These are phyloP conservation scores for Neonectria coccinea DNA, from an alignment of 2,329 filamentous ascomycete species.

Conservation along the genomic window DNA sequence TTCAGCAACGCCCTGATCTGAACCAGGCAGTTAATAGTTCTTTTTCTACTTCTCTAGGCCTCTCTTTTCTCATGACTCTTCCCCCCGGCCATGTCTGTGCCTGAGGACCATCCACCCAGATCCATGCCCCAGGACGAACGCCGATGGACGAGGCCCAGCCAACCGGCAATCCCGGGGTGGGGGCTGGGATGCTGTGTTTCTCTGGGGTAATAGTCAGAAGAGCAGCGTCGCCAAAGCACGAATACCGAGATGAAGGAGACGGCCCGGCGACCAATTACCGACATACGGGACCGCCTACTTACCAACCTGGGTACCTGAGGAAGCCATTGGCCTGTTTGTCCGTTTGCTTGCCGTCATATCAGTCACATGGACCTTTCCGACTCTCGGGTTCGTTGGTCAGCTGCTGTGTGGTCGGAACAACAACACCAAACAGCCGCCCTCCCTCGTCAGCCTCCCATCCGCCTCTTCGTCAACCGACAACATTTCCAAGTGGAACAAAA, in stretches of 20 bases:
- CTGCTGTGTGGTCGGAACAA: background rate
- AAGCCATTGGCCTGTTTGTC: background rate
- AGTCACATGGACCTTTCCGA: background rate
- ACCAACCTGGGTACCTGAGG: background rate
- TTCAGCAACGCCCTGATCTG: background rate
- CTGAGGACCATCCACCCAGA: background rate
- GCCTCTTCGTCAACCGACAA: background rate
- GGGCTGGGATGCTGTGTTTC: conserved; percentile 22
- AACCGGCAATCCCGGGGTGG: conserved; percentile 9
- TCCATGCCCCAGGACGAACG: conserved; percentile 15
- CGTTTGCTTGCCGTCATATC: background rate
- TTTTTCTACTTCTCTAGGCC: background rate
- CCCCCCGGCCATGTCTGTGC: background rate
- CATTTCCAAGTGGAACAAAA: background rate
- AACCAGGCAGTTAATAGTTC: background rate
- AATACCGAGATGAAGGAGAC: conserved; percentile 10
- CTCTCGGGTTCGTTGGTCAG: conserved; percentile 1
- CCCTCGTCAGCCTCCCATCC: background rate
- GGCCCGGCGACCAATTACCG: conserved; percentile 18
- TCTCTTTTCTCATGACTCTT: background rate
- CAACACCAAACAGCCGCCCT: background rate
- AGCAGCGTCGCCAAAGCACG: conserved; percentile 1
- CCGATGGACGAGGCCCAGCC: conserved; percentile 12
- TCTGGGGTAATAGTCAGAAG: conserved; percentile 36
- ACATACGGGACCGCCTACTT: conserved; percentile 3